phyloP scores from a whole-genome alignment of 805 yeast genomes.

The Gaillardinia entomophila region DNA sequence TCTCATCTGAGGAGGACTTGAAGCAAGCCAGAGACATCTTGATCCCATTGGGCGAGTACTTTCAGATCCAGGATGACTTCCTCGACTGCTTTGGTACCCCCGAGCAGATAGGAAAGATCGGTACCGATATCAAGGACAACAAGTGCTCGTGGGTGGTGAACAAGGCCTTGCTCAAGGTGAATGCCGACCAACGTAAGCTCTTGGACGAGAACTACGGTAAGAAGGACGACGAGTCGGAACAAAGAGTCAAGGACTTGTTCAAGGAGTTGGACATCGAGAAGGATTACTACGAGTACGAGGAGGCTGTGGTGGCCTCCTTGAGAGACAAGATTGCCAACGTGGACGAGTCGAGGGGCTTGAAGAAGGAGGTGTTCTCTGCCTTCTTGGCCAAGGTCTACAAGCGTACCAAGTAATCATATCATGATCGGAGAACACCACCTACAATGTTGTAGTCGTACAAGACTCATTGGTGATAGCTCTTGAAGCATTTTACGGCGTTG shows the following conservation, averaged over 20 bases:
- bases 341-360: constrained; percentile 93
- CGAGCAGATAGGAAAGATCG: constrained; percentile 95
- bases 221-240: constrained; percentile 66
- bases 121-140: constrained; percentile 97
- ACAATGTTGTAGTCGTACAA: too few relatives aligned
- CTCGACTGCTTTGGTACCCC: constrained; percentile 97
- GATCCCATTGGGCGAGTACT: constrained; percentile 94
- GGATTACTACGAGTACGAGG: constrained; percentile 79
- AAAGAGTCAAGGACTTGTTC: constrained; percentile 66
- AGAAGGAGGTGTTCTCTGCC: constrained; percentile 73
- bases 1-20: constrained; percentile 63
- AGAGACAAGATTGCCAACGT: constrained; percentile 57
- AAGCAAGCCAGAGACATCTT: constrained; percentile 83
- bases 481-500: too few relatives aligned
- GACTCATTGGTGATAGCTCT: too few relatives aligned
- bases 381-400: constrained; percentile 91
- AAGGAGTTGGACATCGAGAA: constrained; percentile 65
- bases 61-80: constrained; percentile 97
- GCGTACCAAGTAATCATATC: constrained; percentile 62
- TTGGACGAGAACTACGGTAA: constrained; percentile 89
- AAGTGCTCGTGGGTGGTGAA: constrained; percentile 98
- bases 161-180: constrained; percentile 76
- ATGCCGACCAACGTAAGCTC: constrained; percentile 73
- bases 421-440: too few relatives aligned
- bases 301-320: constrained; percentile 60